These are phyloP conservation scores for Trametes sp. DNA, from an alignment of 1,284 basidiomycete species.

Conservation along the genomic window DNA sequence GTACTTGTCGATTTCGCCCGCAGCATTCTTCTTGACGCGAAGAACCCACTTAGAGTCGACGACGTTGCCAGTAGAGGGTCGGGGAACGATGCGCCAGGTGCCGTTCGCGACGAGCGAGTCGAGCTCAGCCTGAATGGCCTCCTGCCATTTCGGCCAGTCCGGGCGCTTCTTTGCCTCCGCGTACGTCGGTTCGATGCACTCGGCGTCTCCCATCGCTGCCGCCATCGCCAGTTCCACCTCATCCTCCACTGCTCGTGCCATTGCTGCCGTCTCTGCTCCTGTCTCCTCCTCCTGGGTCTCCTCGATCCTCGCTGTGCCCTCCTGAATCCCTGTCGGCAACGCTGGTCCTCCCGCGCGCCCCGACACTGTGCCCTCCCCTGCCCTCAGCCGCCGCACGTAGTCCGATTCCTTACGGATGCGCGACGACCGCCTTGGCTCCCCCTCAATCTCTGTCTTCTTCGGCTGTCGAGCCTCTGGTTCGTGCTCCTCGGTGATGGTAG, in stretches of 20 bases:
- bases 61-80: conserved; percentile 28
- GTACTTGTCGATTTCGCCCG: conserved; percentile 39
- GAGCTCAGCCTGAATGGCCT: conserved; percentile 25
- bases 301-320: not conserved
- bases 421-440: not conserved
- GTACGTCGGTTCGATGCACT: conserved; percentile 17
- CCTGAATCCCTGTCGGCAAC: conserved; percentile 9
- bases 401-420: conserved; percentile 8
- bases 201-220: conserved; percentile 7
- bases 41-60: conserved; percentile 42
- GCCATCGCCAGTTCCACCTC: conserved; percentile 7
- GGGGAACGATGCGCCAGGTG: conserved; percentile 30
- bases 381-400: conserved; percentile 2
- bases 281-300: not conserved
- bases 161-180: conserved; percentile 17
- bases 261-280: not conserved
- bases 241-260: not conserved
- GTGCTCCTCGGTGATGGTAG: not conserved
- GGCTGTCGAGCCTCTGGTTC: too few species aligned
- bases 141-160: conserved; percentile 29
- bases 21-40: conserved; percentile 38
- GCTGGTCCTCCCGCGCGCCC: not conserved
- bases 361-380: conserved; percentile 2
- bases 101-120: conserved; percentile 13
- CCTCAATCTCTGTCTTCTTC: not conserved